Conservation (phyloP, 495 filamentous ascomycete species). For the Penicillium riverlandense region DNA sequence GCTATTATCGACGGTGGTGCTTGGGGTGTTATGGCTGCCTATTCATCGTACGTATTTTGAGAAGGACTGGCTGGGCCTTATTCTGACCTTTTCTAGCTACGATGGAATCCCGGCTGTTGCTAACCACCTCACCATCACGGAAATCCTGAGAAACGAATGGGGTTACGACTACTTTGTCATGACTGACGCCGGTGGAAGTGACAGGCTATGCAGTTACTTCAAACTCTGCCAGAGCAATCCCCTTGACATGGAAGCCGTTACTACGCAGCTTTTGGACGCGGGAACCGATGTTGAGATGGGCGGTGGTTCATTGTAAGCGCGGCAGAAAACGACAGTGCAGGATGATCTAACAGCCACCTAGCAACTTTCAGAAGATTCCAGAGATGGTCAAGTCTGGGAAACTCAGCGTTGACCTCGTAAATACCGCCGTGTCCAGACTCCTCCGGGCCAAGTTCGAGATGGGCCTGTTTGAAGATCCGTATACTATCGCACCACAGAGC, state of each 20-base stretch:
- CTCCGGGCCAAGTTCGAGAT: conserved; percentile 58
- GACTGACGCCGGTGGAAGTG: conserved; percentile 56
- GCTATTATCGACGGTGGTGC: conserved; percentile 62
- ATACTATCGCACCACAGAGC: conserved; percentile 42
- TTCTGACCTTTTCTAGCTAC: conserved; percentile 22
- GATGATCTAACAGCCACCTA: conserved; percentile 5
- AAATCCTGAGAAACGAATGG: conserved; percentile 63
- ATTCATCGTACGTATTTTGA: conserved; percentile 42
- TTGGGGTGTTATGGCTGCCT: conserved; percentile 60
- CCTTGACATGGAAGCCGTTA: conserved; percentile 53
- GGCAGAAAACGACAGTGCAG: neutral
- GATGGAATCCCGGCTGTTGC: conserved; percentile 59
- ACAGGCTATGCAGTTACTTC: conserved; percentile 57
- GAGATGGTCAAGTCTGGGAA: conserved; percentile 52
- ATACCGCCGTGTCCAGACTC: conserved; percentile 57
- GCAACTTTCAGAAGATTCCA: conserved; percentile 58
- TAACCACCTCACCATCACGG: conserved; percentile 53
- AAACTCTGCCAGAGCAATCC: conserved; percentile 50
- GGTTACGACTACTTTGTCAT: conserved; percentile 59
- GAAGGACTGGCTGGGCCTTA: too few relatives aligned
- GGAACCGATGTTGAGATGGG: conserved; percentile 75
- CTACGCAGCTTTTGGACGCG: conserved; percentile 49
- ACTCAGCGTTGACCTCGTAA: conserved; percentile 45
- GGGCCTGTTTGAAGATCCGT: conserved; percentile 63
- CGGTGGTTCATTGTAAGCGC: conserved; percentile 52